A percentile compares a stretch with the other conserved stretches of the same genome.
Conservation (phyloP, 805 yeast species). For the Yamadazyma akitaensis region DNA sequence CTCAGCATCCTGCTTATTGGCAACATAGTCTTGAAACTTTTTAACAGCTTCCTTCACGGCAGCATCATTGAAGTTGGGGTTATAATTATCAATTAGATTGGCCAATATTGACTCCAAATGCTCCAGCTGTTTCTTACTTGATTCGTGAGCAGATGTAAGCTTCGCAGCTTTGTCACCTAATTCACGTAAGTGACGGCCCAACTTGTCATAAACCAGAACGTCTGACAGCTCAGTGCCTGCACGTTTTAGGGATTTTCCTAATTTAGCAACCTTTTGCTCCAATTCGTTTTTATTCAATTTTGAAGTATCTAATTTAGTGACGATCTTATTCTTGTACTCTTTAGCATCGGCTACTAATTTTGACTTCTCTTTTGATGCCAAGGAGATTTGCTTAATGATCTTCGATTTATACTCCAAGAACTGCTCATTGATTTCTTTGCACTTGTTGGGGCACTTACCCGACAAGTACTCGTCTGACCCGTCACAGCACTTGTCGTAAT, state of each 20-base stretch:
- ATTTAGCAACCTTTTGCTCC: constrained; percentile 1
- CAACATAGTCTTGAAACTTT: constrained; percentile 46
- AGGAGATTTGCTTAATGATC: constrained; percentile 1
- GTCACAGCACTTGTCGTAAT: constrained; percentile 85
- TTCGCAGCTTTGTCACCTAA: background rate
- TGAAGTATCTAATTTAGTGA: constrained; percentile 5
- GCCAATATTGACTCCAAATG: constrained; percentile 47
- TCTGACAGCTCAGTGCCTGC: background rate
- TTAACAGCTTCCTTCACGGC: constrained; percentile 76
- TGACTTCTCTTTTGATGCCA: constrained; percentile 9
- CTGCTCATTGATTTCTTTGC: constrained; percentile 47
- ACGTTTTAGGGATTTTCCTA: background rate
- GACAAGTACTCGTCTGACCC: constrained; percentile 77
- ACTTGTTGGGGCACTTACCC: constrained; percentile 51
- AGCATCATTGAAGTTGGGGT: constrained; percentile 80
- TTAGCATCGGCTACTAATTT: constrained; percentile 5
- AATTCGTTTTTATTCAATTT: constrained; percentile 2
- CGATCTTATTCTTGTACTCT: constrained; percentile 5
- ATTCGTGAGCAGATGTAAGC: background rate
- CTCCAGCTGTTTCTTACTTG: constrained; percentile 15
- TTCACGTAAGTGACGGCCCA: constrained; percentile 11
- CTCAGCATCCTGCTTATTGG: constrained; percentile 25
- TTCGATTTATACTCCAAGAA: constrained; percentile 16
- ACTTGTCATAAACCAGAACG: constrained; percentile 15
- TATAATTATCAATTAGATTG: constrained; percentile 55